Evolutionary conservation across 768 basidiomycete genomes (phyloP).

Genomic region (Phlegmacium glaucopus): DNA sequence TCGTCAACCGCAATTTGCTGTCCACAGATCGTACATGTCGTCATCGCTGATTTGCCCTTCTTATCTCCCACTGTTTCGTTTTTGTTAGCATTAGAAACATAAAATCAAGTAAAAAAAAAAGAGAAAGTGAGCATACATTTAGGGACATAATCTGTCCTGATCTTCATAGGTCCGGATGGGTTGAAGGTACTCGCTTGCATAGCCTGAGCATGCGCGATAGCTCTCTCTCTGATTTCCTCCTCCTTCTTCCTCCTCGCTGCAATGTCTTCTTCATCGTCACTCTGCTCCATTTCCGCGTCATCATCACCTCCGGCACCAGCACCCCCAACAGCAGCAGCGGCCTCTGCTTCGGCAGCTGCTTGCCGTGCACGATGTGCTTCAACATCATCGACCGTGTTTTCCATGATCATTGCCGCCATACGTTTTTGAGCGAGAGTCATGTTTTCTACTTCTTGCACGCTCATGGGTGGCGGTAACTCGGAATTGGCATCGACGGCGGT

Average conservation of each 20-base stretch:
- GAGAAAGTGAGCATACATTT: constrained; percentile 55
- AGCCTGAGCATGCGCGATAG: constrained; percentile 73
- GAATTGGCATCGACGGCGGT: constrained; percentile 87
- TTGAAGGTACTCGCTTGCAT: constrained; percentile 77
- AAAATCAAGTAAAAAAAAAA: neutral
- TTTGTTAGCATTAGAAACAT: constrained; percentile 3
- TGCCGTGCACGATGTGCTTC: constrained; percentile 79
- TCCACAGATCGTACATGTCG: constrained; percentile 91
- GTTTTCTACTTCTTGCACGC: constrained; percentile 88
- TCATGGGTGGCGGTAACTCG: constrained; percentile 97
- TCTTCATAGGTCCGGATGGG: constrained; percentile 83
- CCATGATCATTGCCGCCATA: constrained; percentile 98
- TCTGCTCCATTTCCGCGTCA: constrained; percentile 82
- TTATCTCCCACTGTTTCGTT: constrained; percentile 55
- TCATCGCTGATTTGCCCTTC: constrained; percentile 65
- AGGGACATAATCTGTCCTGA: constrained; percentile 93
- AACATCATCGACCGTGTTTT: constrained; percentile 84
- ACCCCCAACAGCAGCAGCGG: constrained; percentile 72
- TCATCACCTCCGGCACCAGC: constrained; percentile 50
- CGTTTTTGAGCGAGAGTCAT: constrained; percentile 97
- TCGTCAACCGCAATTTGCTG: constrained; percentile 96
- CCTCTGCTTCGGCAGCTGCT: constrained; percentile 83
- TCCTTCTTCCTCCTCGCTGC: constrained; percentile 62
- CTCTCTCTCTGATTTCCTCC: constrained; percentile 66
- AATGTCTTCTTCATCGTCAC: constrained; percentile 73